Evolutionary conservation across 441 rosid species (phyloP).

Genomic region (Populus tomentosa): DNA sequence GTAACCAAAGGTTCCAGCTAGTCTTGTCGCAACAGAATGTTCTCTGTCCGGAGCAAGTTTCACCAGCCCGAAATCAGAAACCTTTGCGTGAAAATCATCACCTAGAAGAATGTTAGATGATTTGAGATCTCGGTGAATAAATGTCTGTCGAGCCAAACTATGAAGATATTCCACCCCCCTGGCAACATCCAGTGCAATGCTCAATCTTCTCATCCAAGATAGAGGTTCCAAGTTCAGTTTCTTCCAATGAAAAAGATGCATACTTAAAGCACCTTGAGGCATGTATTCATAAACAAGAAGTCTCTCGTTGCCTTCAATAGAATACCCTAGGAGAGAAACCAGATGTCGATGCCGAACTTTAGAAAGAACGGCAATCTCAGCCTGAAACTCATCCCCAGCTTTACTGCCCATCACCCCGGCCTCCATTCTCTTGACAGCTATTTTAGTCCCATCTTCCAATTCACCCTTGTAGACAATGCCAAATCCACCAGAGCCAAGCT

Average conservation of each 20-base stretch:
- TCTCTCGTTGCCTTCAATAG: constrained; percentile 31
- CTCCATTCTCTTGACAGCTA: constrained; percentile 55
- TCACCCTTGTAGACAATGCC: constrained; percentile 50
- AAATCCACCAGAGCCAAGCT: constrained; percentile 46
- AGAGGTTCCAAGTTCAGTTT: constrained; percentile 33
- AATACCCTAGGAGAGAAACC: constrained; percentile 42
- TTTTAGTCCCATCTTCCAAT: constrained; percentile 41
- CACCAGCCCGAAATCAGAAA: too few relatives aligned
- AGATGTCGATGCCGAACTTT: constrained; percentile 45
- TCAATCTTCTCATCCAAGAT: constrained; percentile 37
- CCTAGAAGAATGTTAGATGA: constrained; percentile 45
- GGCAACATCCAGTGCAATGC: constrained; percentile 45
- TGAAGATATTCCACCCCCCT: constrained; percentile 55
- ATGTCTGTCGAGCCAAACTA: constrained; percentile 34
- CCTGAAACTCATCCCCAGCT: constrained; percentile 29
- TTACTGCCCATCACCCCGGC: constrained; percentile 30
- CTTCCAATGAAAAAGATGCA: constrained; percentile 46
- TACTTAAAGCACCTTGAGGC: constrained; percentile 45
- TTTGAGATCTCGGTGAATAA: constrained; percentile 54
- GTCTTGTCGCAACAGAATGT: too few relatives aligned
- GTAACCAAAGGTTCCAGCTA: too few relatives aligned
- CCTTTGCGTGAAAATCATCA: constrained; percentile 32
- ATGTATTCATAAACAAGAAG: constrained; percentile 31
- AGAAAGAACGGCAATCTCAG: constrained; percentile 26
- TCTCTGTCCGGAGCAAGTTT: too few relatives aligned